Percentiles rank a stretch among this genome's conserved stretches.
Conservation (phyloP, 805 yeast genomes). For the Saturnispora kantuleensis region DNA sequence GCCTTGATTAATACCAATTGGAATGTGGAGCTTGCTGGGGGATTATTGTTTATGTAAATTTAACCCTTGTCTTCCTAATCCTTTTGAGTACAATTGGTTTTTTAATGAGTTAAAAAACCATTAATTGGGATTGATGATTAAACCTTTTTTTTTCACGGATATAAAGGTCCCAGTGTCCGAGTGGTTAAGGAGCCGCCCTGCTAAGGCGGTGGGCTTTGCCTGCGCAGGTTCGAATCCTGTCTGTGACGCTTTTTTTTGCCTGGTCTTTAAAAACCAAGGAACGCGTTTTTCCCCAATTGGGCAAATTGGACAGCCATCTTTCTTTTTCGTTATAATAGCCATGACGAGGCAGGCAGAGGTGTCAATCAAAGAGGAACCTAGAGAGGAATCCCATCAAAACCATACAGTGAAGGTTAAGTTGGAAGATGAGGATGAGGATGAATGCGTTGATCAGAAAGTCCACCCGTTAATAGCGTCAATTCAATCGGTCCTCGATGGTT, state of each 20-base stretch:
- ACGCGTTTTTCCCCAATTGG: slow-evolving; percentile 2
- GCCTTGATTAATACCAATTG: slow-evolving; percentile 66
- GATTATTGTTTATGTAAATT: slow-evolving; percentile 44
- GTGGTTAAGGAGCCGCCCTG: slow-evolving; percentile 73
- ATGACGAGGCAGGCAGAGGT: background rate
- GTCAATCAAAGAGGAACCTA: background rate
- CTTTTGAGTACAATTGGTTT: too few relatives aligned
- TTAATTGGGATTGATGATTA: too few relatives aligned
- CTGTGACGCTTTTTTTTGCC: slow-evolving; percentile 69
- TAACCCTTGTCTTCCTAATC: background rate
- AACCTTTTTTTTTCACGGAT: background rate
- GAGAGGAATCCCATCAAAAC: background rate
- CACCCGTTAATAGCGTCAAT: background rate
- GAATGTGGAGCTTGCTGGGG: slow-evolving; percentile 80
- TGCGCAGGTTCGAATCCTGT: slow-evolving; percentile 99
- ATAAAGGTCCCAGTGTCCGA: slow-evolving; percentile 53
- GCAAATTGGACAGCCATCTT: background rate
- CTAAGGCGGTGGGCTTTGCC: slow-evolving; percentile 85
- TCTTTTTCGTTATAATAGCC: background rate
- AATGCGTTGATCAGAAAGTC: background rate
- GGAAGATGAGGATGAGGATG: background rate
- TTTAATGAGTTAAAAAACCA: too few relatives aligned
- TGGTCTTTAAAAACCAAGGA: background rate
- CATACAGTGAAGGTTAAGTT: too few relatives aligned
- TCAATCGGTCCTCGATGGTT: background rate